These are phyloP conservation scores for Talaromyces rugulosus DNA, from an alignment of 2,329 filamentous ascomycete species.

Conservation along the genomic window DNA sequence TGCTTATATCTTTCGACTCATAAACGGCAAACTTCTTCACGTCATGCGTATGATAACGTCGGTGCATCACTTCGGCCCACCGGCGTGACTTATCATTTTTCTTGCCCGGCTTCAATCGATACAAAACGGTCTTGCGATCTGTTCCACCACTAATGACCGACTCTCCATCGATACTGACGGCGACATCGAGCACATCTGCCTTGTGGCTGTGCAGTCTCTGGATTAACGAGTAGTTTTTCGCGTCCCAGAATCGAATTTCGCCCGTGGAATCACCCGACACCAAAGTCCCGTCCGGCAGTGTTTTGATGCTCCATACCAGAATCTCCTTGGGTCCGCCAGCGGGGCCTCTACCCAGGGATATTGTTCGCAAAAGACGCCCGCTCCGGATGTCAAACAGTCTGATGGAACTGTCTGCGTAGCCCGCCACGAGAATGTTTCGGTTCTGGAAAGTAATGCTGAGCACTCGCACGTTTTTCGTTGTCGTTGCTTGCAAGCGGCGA, in stretches of 20 bases:
- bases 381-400: constrained; percentile 82
- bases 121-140: constrained; percentile 81
- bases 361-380: constrained; percentile 69
- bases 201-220: constrained; percentile 84
- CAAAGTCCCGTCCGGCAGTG: constrained; percentile 80
- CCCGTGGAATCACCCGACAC: constrained; percentile 93
- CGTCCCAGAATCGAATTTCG: constrained; percentile 89
- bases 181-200: constrained; percentile 86
- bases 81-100: constrained; percentile 54
- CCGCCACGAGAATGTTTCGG: constrained; percentile 75
- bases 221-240: constrained; percentile 81
- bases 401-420: constrained; percentile 95
- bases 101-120: constrained; percentile 56
- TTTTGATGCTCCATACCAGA: constrained; percentile 90
- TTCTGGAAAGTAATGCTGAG: constrained; percentile 89
- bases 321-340: constrained; percentile 75
- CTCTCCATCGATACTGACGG: constrained; percentile 72
- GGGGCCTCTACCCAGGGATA: constrained; percentile 79
- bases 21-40: constrained; percentile 92
- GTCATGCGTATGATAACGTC: constrained; percentile 86
- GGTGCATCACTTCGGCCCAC: constrained; percentile 84
- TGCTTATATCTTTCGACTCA: constrained; percentile 75
- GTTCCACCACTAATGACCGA: constrained; percentile 87
- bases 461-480: constrained; percentile 77
- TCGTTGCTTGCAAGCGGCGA: constrained; percentile 67